Conservation (phyloP, 371 early-diverging fungal genomes). For the Mortierella sp. region DNA sequence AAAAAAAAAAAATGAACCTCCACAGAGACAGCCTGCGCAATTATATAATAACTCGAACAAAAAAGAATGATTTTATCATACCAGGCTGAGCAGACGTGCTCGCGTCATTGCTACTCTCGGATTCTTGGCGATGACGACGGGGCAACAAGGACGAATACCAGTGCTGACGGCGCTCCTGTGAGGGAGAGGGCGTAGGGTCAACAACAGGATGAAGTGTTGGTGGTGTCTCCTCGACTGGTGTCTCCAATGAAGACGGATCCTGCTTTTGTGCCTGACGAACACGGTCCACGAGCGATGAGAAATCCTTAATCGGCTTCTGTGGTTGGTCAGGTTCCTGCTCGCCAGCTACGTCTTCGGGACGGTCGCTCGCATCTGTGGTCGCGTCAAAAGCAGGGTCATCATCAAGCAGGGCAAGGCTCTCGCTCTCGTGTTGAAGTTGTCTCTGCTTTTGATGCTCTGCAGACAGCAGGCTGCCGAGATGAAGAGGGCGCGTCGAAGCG, state of each 20-base stretch:
- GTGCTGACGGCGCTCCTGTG: constrained; percentile 12
- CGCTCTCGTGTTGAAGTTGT: constrained; percentile 30
- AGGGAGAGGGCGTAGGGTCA: constrained; percentile 8
- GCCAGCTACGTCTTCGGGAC: too few relatives aligned
- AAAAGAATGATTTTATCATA: neutral
- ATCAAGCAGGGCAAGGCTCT: constrained; percentile 33
- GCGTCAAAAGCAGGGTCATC: neutral
- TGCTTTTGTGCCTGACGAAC: constrained; percentile 40
- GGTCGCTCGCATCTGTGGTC: neutral
- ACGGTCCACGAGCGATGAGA: constrained; percentile 36
- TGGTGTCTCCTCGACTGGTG: neutral
- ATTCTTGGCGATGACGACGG: constrained; percentile 5
- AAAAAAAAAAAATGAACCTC: neutral
- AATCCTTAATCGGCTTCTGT: constrained; percentile 13
- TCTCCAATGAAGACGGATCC: constrained; percentile 13
- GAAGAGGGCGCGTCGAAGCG: constrained; percentile 25
- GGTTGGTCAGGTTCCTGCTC: constrained; percentile 18
- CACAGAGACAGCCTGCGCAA: neutral
- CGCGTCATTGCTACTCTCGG: constrained; percentile 5
- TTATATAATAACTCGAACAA: neutral
- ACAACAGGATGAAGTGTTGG: neutral
- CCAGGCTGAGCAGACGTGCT: neutral
- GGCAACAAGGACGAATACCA: constrained; percentile 30
- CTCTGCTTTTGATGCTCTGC: constrained; percentile 7
- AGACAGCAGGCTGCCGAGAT: constrained; percentile 3